Evolutionary conservation across 176 grass and related monocot genomes (phyloP).

Genomic region (Stipa capillata): DNA sequence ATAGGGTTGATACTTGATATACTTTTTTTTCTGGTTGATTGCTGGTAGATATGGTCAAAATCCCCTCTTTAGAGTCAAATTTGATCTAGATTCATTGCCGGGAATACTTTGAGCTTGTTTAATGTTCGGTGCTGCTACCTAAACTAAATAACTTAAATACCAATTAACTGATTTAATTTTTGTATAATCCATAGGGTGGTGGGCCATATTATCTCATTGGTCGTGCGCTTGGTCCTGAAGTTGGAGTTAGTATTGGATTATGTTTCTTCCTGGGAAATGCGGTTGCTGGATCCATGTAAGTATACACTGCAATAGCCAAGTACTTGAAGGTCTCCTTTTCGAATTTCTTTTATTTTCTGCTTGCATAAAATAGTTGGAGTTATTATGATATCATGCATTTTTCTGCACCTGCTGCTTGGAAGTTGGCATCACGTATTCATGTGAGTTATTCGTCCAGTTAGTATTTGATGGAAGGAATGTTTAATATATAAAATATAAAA

Average conservation of each 20-base stretch:
- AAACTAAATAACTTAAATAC: conserved; percentile 1
- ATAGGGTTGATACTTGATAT: background rate
- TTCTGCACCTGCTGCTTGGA: conserved; percentile 4
- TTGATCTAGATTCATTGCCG: background rate
- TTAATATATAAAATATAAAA: background rate
- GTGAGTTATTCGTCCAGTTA: background rate
- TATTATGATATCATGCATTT: background rate
- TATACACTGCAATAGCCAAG: conserved; percentile 10
- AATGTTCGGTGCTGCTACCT: background rate
- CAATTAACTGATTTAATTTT: background rate
- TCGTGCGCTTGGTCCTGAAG: conserved; percentile 95
- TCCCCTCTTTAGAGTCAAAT: background rate
- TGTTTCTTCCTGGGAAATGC: conserved; percentile 99
- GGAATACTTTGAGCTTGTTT: background rate
- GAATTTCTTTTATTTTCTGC: background rate
- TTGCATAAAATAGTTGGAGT: background rate
- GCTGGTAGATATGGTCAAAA: background rate
- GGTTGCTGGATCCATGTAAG: conserved; percentile 95
- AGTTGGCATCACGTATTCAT: background rate
- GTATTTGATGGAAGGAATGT: background rate
- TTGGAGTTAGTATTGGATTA: conserved; percentile 99
- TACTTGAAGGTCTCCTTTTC: background rate
- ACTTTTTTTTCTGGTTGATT: background rate
- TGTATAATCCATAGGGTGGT: conserved; percentile 59
- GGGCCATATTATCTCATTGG: conserved; percentile 99